Percentiles rank a stretch among this genome's conserved stretches.
These are phyloP conservation scores for Phragmites australis DNA, from an alignment of 176 grass and related monocot species.

Conservation along the genomic window DNA sequence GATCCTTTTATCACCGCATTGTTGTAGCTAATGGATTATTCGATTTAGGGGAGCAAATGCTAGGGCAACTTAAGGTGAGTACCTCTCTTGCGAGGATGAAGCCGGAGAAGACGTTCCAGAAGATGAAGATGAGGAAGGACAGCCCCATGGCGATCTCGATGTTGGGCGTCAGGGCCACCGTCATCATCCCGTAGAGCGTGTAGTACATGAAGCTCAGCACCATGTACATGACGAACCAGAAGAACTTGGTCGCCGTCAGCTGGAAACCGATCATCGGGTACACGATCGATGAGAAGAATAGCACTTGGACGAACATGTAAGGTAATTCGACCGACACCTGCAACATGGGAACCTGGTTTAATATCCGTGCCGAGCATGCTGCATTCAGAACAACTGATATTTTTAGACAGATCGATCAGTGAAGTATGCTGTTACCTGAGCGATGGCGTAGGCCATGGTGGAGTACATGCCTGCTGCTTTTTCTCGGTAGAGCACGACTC, in stretches of 20 bases:
- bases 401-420: not conserved
- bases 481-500: slow-evolving; percentile 63
- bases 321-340: slow-evolving; percentile 59
- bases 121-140: slow-evolving; percentile 69
- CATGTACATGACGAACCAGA: slow-evolving; percentile 68
- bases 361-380: not conserved
- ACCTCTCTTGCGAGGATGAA: slow-evolving; percentile 72
- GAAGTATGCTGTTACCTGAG: slow-evolving; percentile 50
- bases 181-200: slow-evolving; percentile 77
- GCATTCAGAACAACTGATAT: not conserved
- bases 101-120: slow-evolving; percentile 78
- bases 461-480: slow-evolving; percentile 78
- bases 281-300: slow-evolving; percentile 52
- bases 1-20: not conserved
- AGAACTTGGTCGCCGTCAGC: slow-evolving; percentile 47
- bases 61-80: not conserved
- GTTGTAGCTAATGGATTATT: not conserved
- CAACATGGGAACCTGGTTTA: slow-evolving; percentile 8
- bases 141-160: slow-evolving; percentile 66
- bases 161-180: slow-evolving; percentile 73
- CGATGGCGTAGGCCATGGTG: slow-evolving; percentile 61
- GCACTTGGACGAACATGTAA: slow-evolving; percentile 64
- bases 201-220: slow-evolving; percentile 73
- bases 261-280: slow-evolving; percentile 79
- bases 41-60: not conserved